These are phyloP conservation scores for Scedosporium apiospermum DNA, from an alignment of 2,329 filamentous ascomycete species.

Conservation along the genomic window DNA sequence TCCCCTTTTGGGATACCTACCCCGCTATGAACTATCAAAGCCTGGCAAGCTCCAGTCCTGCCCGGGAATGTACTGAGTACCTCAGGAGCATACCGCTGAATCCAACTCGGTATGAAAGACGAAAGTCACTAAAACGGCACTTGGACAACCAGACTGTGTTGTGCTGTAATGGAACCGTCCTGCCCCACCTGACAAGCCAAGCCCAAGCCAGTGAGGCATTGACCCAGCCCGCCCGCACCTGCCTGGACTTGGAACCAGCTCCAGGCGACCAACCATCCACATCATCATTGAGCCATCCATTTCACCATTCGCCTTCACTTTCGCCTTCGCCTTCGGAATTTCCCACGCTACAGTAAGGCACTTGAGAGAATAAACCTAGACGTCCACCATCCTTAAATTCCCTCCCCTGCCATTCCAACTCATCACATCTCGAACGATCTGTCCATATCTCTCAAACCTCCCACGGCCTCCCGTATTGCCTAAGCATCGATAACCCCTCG, in stretches of 20 bases:
- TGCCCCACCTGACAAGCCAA: not conserved
- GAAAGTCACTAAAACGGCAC: too few species aligned
- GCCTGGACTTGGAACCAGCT: not conserved
- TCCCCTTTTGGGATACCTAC: not conserved
- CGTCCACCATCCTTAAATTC: not conserved
- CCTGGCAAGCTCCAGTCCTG: not conserved
- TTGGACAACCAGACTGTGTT: not conserved
- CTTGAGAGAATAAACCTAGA: not conserved
- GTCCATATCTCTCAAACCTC: not conserved
- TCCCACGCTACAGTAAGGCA: not conserved
- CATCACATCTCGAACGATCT: not conserved
- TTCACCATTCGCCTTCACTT: not conserved
- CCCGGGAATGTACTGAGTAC: not conserved
- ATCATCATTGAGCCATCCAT: not conserved
- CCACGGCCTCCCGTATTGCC: not conserved
- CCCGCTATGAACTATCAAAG: not conserved
- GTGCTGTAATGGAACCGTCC: not conserved
- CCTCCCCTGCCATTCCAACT: not conserved
- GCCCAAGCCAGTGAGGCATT: not conserved
- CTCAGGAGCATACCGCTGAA: not conserved
- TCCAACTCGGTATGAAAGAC: not conserved
- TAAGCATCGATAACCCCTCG: not conserved
- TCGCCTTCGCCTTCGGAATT: not conserved
- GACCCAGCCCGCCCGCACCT: not conserved
- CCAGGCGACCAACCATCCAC: constrained; percentile 1